These are phyloP conservation scores for Periconia sp. DNA, from an alignment of 2,329 filamentous ascomycete species.

Conservation along the genomic window DNA sequence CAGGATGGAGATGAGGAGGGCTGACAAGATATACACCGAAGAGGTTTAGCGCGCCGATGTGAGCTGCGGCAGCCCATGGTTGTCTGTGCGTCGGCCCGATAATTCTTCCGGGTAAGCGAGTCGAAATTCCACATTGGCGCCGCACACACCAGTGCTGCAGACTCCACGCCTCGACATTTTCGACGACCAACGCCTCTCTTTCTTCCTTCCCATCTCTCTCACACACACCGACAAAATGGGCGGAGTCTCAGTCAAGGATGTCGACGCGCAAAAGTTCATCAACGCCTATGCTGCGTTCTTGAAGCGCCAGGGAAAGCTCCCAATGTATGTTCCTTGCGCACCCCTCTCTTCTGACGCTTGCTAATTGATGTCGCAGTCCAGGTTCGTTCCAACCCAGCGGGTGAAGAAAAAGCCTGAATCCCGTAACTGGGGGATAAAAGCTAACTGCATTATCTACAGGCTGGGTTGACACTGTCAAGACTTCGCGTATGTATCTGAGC, in stretches of 20 bases:
- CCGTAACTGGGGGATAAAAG: constrained; percentile 59
- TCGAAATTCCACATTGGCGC: constrained; percentile 5
- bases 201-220: constrained; percentile 11
- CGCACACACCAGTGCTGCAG: not conserved
- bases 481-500: constrained; percentile 59
- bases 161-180: constrained; percentile 13
- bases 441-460: constrained; percentile 66
- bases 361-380: constrained; percentile 55
- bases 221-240: constrained; percentile 72
- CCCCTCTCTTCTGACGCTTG: constrained; percentile 5
- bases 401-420: constrained; percentile 58
- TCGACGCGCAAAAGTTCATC: constrained; percentile 92
- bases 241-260: constrained; percentile 83
- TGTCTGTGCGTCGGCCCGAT: not conserved
- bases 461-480: constrained; percentile 99
- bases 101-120: constrained; percentile 11
- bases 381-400: constrained; percentile 64
- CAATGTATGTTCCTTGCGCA: constrained; percentile 58
- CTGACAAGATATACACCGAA: no score
- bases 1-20: no score
- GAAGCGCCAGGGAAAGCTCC: constrained; percentile 93
- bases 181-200: constrained; percentile 13
- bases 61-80: no score
- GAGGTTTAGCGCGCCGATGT: no score
- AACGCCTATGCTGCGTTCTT: constrained; percentile 83